These are phyloP conservation scores for Hypholoma fasciculare DNA, from an alignment of 768 basidiomycete species.

Conservation along the genomic window DNA sequence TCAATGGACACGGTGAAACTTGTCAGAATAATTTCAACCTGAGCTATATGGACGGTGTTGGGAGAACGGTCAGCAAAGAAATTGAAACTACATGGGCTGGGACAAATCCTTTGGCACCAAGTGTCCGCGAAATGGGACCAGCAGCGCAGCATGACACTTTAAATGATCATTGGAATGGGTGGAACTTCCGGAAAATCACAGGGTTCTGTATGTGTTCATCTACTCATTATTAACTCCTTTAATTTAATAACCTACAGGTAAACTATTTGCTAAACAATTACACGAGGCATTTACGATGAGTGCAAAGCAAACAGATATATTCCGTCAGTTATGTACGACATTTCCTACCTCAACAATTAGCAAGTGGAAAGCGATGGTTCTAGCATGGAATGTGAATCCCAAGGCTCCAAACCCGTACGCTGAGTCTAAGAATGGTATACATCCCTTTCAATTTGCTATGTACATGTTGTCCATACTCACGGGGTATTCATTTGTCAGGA, in stretches of 20 bases:
- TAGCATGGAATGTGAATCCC: slow-evolving; percentile 6
- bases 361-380: slow-evolving; percentile 8
- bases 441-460: too few relatives aligned
- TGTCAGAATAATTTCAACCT: slow-evolving; percentile 32
- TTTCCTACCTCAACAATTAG: neutral
- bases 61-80: slow-evolving; percentile 29
- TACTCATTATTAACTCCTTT: too few relatives aligned
- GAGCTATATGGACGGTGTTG: slow-evolving; percentile 25
- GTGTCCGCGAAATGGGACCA: slow-evolving; percentile 36
- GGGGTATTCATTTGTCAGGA: too few relatives aligned
- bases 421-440: slow-evolving; percentile 11
- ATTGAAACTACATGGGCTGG: slow-evolving; percentile 37
- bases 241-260: too few relatives aligned
- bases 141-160: slow-evolving; percentile 31
- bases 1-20: slow-evolving; percentile 7
- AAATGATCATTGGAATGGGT: slow-evolving; percentile 37
- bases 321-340: neutral
- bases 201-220: too few relatives aligned
- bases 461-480: too few relatives aligned
- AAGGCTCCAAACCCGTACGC: slow-evolving; percentile 12
- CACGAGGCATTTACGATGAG: too few relatives aligned
- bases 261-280: too few relatives aligned
- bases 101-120: slow-evolving; percentile 28
- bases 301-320: slow-evolving; percentile 3
- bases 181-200: slow-evolving; percentile 30